Evolutionary conservation across 2,329 filamentous ascomycete species (phyloP).

Genomic region (Trichoderma afroharzianum): DNA sequence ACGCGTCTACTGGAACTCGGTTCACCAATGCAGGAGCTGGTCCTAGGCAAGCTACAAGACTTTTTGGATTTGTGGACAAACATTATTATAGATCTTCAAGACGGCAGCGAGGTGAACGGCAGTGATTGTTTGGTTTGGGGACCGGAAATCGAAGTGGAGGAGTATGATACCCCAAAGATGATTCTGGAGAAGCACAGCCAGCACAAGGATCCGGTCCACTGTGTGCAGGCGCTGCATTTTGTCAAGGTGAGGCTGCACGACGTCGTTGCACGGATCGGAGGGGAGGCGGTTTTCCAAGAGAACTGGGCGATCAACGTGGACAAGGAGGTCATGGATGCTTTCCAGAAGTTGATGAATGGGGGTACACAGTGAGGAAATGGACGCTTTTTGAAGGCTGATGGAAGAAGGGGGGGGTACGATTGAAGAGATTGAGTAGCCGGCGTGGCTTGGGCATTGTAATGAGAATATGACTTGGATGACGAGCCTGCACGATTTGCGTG

Average conservation of each 20-base stretch:
- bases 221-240: slow-evolving; percentile 60
- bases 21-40: slow-evolving; percentile 54
- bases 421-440: neutral
- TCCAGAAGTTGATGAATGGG: slow-evolving; percentile 37
- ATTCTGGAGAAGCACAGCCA: slow-evolving; percentile 51
- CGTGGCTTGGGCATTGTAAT: neutral
- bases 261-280: slow-evolving; percentile 58
- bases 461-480: slow-evolving; percentile 13
- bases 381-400: neutral
- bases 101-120: slow-evolving; percentile 48
- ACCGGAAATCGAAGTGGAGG: slow-evolving; percentile 36
- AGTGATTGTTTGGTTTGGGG: slow-evolving; percentile 51
- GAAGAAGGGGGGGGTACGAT: neutral
- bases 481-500: neutral
- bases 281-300: slow-evolving; percentile 62
- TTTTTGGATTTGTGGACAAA: slow-evolving; percentile 74
- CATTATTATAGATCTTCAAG: slow-evolving; percentile 62
- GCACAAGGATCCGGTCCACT: slow-evolving; percentile 64
- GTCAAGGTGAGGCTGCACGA: slow-evolving; percentile 59
- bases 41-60: slow-evolving; percentile 63
- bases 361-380: slow-evolving; percentile 17
- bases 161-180: slow-evolving; percentile 57
- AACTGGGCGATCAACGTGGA: slow-evolving; percentile 74
- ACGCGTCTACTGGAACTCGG: slow-evolving; percentile 67
- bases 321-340: slow-evolving; percentile 64